Base-by-base conservation (phyloP, 2,329 filamentous ascomycete genomes). In the Pyricularia pennisetigena region DNA sequence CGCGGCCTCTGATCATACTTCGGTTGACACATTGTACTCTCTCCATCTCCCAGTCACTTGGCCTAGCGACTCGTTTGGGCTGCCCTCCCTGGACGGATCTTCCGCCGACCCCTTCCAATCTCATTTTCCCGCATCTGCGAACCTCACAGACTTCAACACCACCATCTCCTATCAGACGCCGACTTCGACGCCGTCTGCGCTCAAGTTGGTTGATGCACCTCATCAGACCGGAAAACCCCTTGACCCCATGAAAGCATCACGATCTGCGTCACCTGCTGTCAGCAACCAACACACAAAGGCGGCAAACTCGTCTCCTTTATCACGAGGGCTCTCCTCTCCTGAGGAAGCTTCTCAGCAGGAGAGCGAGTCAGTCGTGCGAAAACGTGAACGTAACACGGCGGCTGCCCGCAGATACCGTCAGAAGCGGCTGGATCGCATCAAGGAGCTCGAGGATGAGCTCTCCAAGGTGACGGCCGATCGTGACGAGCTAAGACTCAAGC, bases 361-460 rank as follows among this genome's bases (percentile, higher is more conserved):
- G 23, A 20, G 12, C 10, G 24, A 54, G 10, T 66, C 64, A 26
- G 29, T 28, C 9, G 3, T 66, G 10, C 64, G 64, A 67, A 89
- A 88, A 76, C 85, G 87, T 24, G 82, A 83, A 70, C 83, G 84
- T 70, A 89, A 90, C 77, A 89, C 85, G 35, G 79, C 88, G 68
- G 87, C 87, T 7, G 87, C 87, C 54, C 82, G 85, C 62, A 83
- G 85, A 66, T 89, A 88, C 75, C 84, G 87, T 23, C 86, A 89
- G 73, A 88, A 87, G 73, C 85, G 86, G 69, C 78, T 88, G 35
- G 86, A 89, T 72, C 83, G 86, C 66, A 83, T 88, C 73, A 73
- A 78, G 65, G 81, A 83, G 70, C 79, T 90, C 23, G 86, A 89
- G 74, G 74, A 78, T 3, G 81, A 82, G 32, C 77, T 89, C 64